phyloP scores from a whole-genome alignment of 177 flowering plant genomes.

The Telopea speciosissima region DNA sequence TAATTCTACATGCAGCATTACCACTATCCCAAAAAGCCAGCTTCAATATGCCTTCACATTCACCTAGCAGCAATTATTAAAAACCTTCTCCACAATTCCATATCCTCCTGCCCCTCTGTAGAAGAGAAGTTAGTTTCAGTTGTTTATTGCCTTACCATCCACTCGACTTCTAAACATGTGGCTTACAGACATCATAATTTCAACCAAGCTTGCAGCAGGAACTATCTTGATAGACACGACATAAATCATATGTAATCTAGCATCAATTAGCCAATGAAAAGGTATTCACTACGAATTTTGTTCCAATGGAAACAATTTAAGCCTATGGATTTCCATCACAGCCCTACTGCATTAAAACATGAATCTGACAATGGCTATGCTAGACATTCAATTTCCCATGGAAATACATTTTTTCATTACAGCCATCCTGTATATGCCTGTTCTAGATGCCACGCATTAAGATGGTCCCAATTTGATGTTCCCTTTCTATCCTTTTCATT shows the following conservation, averaged over 20 bases:
- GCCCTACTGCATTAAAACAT: background rate
- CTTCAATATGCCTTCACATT: background rate
- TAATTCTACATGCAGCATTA: background rate
- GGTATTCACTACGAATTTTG: background rate
- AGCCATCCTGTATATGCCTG: no score
- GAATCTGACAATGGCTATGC: no score
- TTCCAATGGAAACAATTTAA: background rate
- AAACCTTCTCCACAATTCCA: background rate
- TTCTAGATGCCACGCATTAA: no score
- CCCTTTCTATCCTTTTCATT: no score
- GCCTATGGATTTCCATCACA: background rate
- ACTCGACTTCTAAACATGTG: background rate
- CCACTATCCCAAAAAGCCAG: background rate
- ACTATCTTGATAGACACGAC: background rate
- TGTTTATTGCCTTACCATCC: background rate
- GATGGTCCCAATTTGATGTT: no score
- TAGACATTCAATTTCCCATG: no score
- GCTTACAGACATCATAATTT: background rate
- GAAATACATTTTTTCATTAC: no score
- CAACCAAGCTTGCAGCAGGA: background rate
- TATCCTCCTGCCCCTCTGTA: background rate
- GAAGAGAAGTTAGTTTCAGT: background rate
- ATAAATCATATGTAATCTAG: background rate
- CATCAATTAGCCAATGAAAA: background rate
- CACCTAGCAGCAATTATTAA: background rate